Base-by-base conservation (phyloP, 805 yeast species). In the Ogataea naganishii region DNA sequence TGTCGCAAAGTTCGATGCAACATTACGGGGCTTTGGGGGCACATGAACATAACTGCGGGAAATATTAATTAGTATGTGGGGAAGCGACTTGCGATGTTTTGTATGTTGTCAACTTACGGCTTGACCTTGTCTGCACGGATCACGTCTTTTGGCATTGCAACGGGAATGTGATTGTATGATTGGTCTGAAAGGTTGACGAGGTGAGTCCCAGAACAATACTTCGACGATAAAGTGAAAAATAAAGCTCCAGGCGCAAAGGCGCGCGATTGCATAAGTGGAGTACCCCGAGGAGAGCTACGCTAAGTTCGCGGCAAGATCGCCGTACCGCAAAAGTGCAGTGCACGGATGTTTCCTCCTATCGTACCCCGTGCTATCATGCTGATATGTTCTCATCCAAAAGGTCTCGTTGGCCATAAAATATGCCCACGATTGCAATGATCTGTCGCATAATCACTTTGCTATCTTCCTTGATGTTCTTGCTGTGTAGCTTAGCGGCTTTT, bases 1-100 rank as follows among this genome's bases (percentile, higher is more conserved):
- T 6, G 74, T 51, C 17, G 69, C 57, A 56, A 66, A 58, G 23
- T 58, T 53, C 3, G 72, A 49, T 6, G 72, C 72, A 27, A 58
- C 62, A 24, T 52, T 51, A 34, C 72, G 58, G 21, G 66, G 60
- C 38, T 61, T 58, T 10, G 63, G 62, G 23, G 77, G 74, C 11
- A 47, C 47, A 44, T 72, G 79, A 24, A 48, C 50, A 54, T 72
- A 71, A 28, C 53, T 47, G 25, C n/a, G 56, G 13, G 15, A 13
- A 21, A 16, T 8, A 19, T 9, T 10, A 24, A 18, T 23, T 9
- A 29, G 20, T n/a, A 9, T 18, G 10, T 21, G 20, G 12, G 30
- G 6, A 9, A 23, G n/a, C 13, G 10, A 22, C n/a, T 27, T 27
- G n/a, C 9, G 8, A 23, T 12, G 16, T 13, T 13, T 20, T 27